These are phyloP conservation scores for Ophiostoma piceae DNA, from an alignment of 2,329 filamentous ascomycete genomes.

Conservation along the genomic window DNA sequence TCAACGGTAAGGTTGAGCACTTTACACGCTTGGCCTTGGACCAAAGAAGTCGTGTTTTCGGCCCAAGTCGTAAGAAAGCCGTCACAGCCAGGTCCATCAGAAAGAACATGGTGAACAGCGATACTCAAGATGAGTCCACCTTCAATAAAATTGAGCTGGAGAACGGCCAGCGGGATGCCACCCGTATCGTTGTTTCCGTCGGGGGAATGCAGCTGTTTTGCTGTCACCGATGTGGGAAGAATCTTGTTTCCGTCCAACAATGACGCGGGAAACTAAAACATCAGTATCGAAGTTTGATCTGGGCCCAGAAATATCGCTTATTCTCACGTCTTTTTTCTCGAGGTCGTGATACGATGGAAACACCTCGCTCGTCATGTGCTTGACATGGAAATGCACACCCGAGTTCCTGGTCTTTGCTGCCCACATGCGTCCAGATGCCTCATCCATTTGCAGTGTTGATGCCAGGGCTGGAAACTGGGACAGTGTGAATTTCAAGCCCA, in stretches of 20 bases:
- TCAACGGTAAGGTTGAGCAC: not conserved
- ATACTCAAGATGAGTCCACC: not conserved
- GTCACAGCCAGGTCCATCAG: conserved; percentile 3
- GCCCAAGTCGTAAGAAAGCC: conserved; percentile 10
- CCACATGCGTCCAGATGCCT: not conserved
- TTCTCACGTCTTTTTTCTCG: not conserved
- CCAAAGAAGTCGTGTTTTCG: not conserved
- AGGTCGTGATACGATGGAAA: not conserved
- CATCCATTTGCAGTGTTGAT: not conserved
- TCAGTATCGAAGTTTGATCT: not conserved
- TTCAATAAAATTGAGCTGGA: not conserved
- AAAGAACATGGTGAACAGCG: conserved; percentile 2
- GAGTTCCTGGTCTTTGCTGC: not conserved
- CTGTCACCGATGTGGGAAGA: not conserved
- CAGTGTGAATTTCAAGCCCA: not conserved
- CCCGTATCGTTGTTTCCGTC: not conserved
- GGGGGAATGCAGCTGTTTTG: not conserved
- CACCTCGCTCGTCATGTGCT: not conserved
- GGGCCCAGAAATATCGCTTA: not conserved
- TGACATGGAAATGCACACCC: not conserved
- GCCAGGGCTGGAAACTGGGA: not conserved
- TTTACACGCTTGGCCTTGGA: not conserved
- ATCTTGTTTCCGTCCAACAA: not conserved
- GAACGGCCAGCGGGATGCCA: not conserved
- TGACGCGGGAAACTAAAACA: not conserved